Evolutionary conservation across 805 yeast species (phyloP).

Genomic region (Kodamaea kakaduensis): DNA sequence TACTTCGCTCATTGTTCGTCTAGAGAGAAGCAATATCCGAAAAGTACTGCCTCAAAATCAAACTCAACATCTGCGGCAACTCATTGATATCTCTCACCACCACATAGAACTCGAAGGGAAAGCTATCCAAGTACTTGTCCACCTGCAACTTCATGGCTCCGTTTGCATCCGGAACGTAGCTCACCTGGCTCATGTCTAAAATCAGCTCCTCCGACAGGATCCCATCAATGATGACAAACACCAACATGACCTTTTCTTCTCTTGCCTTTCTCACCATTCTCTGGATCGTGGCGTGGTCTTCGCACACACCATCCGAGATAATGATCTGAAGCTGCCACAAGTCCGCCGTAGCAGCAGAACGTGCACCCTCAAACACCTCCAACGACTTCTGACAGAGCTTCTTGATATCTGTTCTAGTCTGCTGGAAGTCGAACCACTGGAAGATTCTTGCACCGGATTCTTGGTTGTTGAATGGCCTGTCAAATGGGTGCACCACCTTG

Average conservation of each 20-base stretch:
- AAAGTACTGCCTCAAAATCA: slow-evolving; percentile 89
- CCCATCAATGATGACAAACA: slow-evolving; percentile 91
- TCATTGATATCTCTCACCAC: slow-evolving; percentile 87
- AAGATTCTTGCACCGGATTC: slow-evolving; percentile 82
- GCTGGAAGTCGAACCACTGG: slow-evolving; percentile 88
- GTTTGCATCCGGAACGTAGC: slow-evolving; percentile 60
- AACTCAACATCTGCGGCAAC: slow-evolving; percentile 85
- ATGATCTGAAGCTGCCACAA: slow-evolving; percentile 93
- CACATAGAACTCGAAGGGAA: slow-evolving; percentile 96
- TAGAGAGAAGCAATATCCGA: slow-evolving; percentile 46
- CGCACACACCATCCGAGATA: slow-evolving; percentile 95
- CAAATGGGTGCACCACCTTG: slow-evolving; percentile 84
- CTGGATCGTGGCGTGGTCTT: slow-evolving; percentile 80
- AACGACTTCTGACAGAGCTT: slow-evolving; percentile 70
- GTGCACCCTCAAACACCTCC: slow-evolving; percentile 62
- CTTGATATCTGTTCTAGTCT: slow-evolving; percentile 79
- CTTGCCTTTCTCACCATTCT: slow-evolving; percentile 86
- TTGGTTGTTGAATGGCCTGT: slow-evolving; percentile 67
- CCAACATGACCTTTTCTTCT: slow-evolving; percentile 90
- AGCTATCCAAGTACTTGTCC: slow-evolving; percentile 80
- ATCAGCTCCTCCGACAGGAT: slow-evolving; percentile 80
- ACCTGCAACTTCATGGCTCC: slow-evolving; percentile 76
- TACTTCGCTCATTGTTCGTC: too few species aligned
- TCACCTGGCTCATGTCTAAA: slow-evolving; percentile 91
- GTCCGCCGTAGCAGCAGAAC: slow-evolving; percentile 47